Evolutionary conservation across 805 yeast species (phyloP).

Genomic region (Candida coleopterorum): DNA sequence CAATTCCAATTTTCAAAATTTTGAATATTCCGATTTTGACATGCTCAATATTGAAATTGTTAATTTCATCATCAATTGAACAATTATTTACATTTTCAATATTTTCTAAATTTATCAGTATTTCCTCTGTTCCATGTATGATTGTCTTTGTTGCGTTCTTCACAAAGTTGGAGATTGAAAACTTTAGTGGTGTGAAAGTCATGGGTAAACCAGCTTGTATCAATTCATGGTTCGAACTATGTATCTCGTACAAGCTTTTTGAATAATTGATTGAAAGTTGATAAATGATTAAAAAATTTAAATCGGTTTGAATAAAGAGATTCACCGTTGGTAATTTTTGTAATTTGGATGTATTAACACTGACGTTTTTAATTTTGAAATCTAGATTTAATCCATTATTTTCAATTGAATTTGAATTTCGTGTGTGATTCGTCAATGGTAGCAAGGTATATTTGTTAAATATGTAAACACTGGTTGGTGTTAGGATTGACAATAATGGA

Average conservation of each 20-base stretch:
- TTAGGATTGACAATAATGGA: constrained; percentile 25
- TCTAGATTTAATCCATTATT: constrained; percentile 43
- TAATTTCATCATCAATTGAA: constrained; percentile 26
- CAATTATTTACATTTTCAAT: constrained; percentile 29
- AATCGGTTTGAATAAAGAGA: constrained; percentile 38
- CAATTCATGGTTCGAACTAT: constrained; percentile 21
- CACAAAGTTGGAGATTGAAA: constrained; percentile 24
- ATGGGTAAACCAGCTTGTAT: constrained; percentile 34
- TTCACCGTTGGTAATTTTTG: constrained; percentile 23
- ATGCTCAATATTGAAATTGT: constrained; percentile 22
- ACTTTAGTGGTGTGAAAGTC: constrained; percentile 19
- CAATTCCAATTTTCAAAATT: constrained; percentile 30
- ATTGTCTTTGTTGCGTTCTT: constrained; percentile 30
- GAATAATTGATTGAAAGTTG: constrained; percentile 29
- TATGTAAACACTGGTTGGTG: constrained; percentile 23
- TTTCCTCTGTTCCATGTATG: constrained; percentile 20
- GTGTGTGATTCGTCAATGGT: constrained; percentile 44
- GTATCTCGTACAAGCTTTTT: constrained; percentile 30
- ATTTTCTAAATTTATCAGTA: constrained; percentile 24
- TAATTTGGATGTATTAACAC: constrained; percentile 31
- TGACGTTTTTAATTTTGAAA: constrained; percentile 34
- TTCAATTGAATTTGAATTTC: constrained; percentile 40
- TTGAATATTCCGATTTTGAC: constrained; percentile 27
- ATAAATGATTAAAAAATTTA: constrained; percentile 39
- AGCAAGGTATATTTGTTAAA: constrained; percentile 28